Evolutionary conservation across 108 stramenopile genomes (phyloP), one percentile per base, ranked within the genome.

Genomic region (Nitzschia sp.): DNA sequence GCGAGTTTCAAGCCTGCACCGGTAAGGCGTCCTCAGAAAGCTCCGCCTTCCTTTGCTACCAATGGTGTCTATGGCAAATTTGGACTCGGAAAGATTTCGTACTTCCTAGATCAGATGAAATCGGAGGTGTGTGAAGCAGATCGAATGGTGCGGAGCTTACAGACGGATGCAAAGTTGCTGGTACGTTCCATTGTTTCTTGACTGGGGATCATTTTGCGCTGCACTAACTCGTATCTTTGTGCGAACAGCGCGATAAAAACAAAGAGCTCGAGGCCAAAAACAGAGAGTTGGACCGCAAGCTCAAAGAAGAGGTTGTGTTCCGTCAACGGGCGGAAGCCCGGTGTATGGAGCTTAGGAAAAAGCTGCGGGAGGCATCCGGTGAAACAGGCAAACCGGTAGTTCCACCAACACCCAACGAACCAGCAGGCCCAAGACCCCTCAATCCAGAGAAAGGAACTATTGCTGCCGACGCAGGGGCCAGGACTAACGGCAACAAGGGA

Each of bases 201-300:
- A 9, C 3, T 63, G 10, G 11, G 7, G 11, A 8, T 41, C 2
- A 34, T 52, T 10, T 6, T 53, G 51, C 41, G 8, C 34, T 34
- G 41, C 44, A 54, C 65, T 69, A 53, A 39, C 11, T 9, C 56
- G 48, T 29, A 10, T 55, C 52, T 37, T 20, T 44, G 50, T 57
- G 15, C 46, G 7, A 43, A 24, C 56, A 86, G 85, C 80, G 80
- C 53, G 88, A 90, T 25, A 89, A 87, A 39, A 92, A 90, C 42
- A 92, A 92, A 57, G 88, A 89, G 26, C 63, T 92, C 15, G 91
- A 92, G 59, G 78, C 84, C 24, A 89, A 85, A 62, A 78, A 76
- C 39, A 67, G 60, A 40, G 86, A 87, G 15, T 60, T 84, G 29
- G 91, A 92, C 22, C 65, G 75, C 21, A 83, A 76, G 51, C 69